Evolutionary conservation across 2,329 filamentous ascomycete genomes (phyloP).

Genomic region (Diaporthe amygdali): DNA sequence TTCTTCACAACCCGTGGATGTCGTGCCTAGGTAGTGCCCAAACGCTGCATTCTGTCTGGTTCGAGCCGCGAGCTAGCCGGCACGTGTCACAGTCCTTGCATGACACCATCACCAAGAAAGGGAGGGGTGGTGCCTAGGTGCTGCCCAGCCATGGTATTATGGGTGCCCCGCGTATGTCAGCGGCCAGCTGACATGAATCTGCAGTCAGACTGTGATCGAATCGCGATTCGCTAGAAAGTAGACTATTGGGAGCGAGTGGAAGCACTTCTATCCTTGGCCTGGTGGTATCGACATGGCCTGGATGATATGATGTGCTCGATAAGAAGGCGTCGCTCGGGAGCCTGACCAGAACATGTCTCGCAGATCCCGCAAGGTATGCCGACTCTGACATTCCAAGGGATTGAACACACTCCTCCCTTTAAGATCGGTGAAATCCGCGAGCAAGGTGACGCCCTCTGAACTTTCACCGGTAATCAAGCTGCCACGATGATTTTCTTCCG

Average conservation of each 20-base stretch:
- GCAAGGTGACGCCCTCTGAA: too few species aligned
- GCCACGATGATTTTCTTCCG: neutral
- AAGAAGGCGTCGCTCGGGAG: neutral
- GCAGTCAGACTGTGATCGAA: neutral
- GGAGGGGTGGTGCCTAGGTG: neutral
- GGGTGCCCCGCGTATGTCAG: neutral
- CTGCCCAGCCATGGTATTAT: neutral
- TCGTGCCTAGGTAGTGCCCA: neutral
- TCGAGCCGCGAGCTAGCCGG: neutral
- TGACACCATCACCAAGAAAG: neutral
- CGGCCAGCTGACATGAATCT: constrained; percentile 2
- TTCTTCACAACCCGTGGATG: neutral
- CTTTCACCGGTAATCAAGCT: neutral
- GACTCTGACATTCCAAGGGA: neutral
- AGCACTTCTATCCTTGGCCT: neutral
- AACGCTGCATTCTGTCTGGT: neutral
- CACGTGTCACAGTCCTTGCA: neutral
- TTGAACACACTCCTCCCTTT: neutral
- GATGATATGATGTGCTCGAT: neutral
- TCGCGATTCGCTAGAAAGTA: neutral
- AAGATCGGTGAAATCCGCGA: neutral
- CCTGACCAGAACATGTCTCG: neutral
- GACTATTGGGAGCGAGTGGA: neutral
- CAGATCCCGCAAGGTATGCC: neutral
- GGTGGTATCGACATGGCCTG: neutral